Conservation (phyloP, 2,329 filamentous ascomycete genomes). For the Neofusicoccum cordaticola region DNA sequence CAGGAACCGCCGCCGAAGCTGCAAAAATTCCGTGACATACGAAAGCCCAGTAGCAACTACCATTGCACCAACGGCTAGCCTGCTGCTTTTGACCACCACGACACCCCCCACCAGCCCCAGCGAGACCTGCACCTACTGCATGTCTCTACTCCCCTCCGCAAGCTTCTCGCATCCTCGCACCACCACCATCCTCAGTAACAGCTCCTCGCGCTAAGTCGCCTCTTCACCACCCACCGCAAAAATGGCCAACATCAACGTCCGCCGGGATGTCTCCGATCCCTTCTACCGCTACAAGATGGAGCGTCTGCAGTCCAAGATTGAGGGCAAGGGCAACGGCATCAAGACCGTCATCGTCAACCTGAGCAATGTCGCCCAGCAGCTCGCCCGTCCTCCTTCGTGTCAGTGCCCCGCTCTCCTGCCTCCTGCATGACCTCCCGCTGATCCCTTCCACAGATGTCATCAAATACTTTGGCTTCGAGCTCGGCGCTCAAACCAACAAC, state of each 20-base stretch:
- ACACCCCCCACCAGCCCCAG: slow-evolving; percentile 25
- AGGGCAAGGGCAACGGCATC: slow-evolving; percentile 99
- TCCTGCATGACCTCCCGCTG: slow-evolving; percentile 14
- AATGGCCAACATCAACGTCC: slow-evolving; percentile 98
- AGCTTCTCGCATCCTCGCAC: slow-evolving; percentile 33
- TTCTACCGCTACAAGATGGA: slow-evolving; percentile 99
- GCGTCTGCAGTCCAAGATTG: slow-evolving; percentile 95
- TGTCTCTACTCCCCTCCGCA: slow-evolving; percentile 55
- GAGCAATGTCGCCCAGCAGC: slow-evolving; percentile 85
- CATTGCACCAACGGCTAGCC: slow-evolving; percentile 91
- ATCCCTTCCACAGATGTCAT: slow-evolving; percentile 64
- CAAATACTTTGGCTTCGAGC: slow-evolving; percentile 99
- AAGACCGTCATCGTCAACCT: slow-evolving; percentile 98
- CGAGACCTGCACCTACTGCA: slow-evolving; percentile 48
- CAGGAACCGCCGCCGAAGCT: slow-evolving; percentile 91
- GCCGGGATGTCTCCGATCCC: slow-evolving; percentile 90
- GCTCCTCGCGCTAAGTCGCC: slow-evolving; percentile 23
- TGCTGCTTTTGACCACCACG: slow-evolving; percentile 29
- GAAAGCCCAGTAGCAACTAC: slow-evolving; percentile 87
- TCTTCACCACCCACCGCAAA: slow-evolving; percentile 49
- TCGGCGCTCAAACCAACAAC: slow-evolving; percentile 97
- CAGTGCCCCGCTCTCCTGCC: slow-evolving; percentile 23
- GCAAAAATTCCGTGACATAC: slow-evolving; percentile 94
- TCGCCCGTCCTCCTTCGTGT: slow-evolving; percentile 84
- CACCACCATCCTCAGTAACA: slow-evolving; percentile 23